phyloP scores from a whole-genome alignment of 345 rosid genomes.

The Diplotaxis tenuifolia region DNA sequence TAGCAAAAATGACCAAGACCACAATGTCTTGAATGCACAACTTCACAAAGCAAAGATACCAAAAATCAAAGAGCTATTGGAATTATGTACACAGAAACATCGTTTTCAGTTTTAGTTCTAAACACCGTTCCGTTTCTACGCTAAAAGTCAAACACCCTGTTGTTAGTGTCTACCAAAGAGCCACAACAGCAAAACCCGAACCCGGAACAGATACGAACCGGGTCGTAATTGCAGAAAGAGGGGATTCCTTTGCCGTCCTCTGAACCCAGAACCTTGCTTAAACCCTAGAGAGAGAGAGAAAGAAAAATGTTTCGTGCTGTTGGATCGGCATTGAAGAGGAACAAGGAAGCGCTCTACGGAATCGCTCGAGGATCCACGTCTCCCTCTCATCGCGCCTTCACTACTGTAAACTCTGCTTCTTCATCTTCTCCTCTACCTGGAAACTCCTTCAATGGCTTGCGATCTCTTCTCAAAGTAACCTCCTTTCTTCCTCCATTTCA shows the following conservation, averaged over 20 bases:
- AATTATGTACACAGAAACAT: not conserved
- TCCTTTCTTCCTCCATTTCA: not conserved
- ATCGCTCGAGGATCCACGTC: constrained; percentile 32
- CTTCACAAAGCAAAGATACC: not conserved
- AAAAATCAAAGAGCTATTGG: not conserved
- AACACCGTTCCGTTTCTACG: not conserved
- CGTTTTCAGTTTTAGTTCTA: not conserved
- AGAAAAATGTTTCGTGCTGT: constrained; percentile 49
- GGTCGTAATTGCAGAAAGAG: constrained; percentile 21
- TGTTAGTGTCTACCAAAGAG: constrained; percentile 18
- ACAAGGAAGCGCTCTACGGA: constrained; percentile 37
- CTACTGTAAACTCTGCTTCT: constrained; percentile 33
- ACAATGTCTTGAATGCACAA: not conserved
- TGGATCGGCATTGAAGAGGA: constrained; percentile 56
- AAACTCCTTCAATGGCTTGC: constrained; percentile 41
- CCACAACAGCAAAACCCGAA: constrained; percentile 34
- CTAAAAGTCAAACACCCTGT: not conserved
- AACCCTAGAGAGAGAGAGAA: constrained; percentile 17
- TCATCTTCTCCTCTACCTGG: constrained; percentile 39
- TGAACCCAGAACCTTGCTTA: constrained; percentile 34
- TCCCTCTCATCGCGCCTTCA: constrained; percentile 33
- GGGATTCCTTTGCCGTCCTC: constrained; percentile 6
- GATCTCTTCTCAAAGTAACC: constrained; percentile 48
- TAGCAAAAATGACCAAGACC: not conserved
- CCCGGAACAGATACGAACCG: constrained; percentile 6